Conservation (phyloP, 495 filamentous ascomycete genomes). For the Podospora sp. region DNA sequence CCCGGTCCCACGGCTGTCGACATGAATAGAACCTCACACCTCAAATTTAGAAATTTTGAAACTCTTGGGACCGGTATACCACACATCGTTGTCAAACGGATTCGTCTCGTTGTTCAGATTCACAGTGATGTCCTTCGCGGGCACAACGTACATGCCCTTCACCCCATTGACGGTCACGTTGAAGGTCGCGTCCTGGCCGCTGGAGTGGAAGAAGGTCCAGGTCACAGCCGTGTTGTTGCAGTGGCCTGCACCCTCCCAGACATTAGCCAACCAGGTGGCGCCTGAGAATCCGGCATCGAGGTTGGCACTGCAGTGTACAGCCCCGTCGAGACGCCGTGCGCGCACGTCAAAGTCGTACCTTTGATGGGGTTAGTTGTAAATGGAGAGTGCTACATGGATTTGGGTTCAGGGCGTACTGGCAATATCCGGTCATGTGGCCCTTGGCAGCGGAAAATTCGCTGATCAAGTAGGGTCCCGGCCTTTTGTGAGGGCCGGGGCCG, state of each 20-base stretch:
- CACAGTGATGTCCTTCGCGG: constrained; percentile 12
- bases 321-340: background rate
- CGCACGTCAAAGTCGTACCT: constrained; percentile 16
- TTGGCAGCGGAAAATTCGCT: constrained; percentile 17
- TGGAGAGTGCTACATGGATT: background rate
- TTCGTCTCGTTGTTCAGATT: constrained; percentile 14
- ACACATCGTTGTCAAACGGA: constrained; percentile 19
- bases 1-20: no score
- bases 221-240: constrained; percentile 12
- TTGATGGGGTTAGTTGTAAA: background rate
- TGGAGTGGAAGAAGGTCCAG: constrained; percentile 20
- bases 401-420: constrained; percentile 5
- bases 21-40: no score
- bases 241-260: constrained; percentile 2
- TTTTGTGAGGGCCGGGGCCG: background rate
- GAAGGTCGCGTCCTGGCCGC: constrained; percentile 8
- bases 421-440: constrained; percentile 10
- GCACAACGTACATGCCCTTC: constrained; percentile 20
- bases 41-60: background rate
- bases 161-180: constrained; percentile 19
- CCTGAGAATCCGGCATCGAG: constrained; percentile 20
- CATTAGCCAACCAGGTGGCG: constrained; percentile 15
- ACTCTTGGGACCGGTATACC: constrained; percentile 4
- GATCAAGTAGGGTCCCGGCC: constrained; percentile 14
- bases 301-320: constrained; percentile 7